Evolutionary conservation across 495 filamentous ascomycete genomes (phyloP), one percentile per base, ranked within the genome.

Genomic region (Penicillium lagena): DNA sequence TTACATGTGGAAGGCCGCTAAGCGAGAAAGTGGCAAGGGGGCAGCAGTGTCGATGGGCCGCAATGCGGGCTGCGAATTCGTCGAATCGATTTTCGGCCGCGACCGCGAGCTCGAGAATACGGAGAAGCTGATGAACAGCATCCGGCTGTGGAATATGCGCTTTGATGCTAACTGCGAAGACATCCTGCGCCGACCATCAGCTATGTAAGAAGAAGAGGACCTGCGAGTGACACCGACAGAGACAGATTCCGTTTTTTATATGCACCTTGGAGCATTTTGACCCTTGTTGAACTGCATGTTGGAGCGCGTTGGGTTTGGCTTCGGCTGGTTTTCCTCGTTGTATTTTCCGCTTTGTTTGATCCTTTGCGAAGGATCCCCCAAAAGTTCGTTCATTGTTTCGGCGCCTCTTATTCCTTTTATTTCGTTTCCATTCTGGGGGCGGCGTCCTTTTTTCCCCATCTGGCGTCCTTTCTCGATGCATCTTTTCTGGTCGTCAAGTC

Each of bases 101-200:
- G 93, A 96, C 59, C 82, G 90, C 43, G 85, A 96, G 63, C 75
- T 96, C 34, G 86, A 95, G 63, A 82, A 82, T 61, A 96, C 93
- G n/a, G 88, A 97, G 74, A 85, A 84, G 68, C 76, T 97, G 67
- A 96, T 97, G 93, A 80, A 85, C 50, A 83, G 83, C 42, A 84
- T 96, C 60, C 81, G 85, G n/a, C 75, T 91, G 9, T 98, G 93
- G 90, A 89, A 86, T 59, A 82, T 95, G 70, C 83, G 93, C 14
- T 98, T 96, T 60, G 90, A 96, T 59, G 87, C 87, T 60, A 96
- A 96, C 75, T 96, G 89, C 71, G 91, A 96, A 56, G 85, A 88
- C 8, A 93, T 96, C 44, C 71, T 97, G 42, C 78, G 78, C 56
- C 73, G 60, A 14, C 58, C 66, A 39, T 52, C 60, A 10, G 54